Percentiles rank a stretch among this genome's conserved stretches.
These are phyloP conservation scores for Capniomyces stellatus DNA, from an alignment of 371 early-diverging fungal species.

Conservation along the genomic window DNA sequence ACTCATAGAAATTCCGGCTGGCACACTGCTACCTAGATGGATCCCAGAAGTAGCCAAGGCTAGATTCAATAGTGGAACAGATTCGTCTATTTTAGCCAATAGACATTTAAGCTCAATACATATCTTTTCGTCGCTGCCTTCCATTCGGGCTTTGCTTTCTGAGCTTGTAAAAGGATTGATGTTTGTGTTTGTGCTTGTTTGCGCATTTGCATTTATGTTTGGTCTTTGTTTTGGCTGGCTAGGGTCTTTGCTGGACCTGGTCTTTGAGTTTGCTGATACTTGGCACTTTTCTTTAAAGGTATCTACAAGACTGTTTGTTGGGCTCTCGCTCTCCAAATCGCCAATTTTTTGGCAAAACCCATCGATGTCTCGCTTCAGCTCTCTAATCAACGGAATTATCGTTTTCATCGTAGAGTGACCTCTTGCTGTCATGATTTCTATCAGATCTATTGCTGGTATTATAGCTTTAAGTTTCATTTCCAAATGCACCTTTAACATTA, in stretches of 20 bases:
- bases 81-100: conserved; percentile 34
- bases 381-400: conserved; percentile 38
- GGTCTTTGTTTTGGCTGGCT: too few relatives aligned
- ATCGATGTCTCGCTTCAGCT: conserved; percentile 35
- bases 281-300: background rate
- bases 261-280: background rate
- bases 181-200: background rate
- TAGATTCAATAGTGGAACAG: conserved; percentile 46
- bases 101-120: conserved; percentile 24
- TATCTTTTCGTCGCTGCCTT: conserved; percentile 6
- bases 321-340: conserved; percentile 2
- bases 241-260: background rate
- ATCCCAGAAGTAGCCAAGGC: conserved; percentile 33
- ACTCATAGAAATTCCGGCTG: conserved; percentile 23
- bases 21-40: conserved; percentile 19
- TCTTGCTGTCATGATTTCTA: conserved; percentile 41
- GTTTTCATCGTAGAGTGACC: conserved; percentile 41
- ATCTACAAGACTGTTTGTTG: background rate
- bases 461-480: conserved; percentile 25
- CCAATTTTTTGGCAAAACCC: conserved; percentile 23
- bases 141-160: background rate
- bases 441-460: conserved; percentile 49
- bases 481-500: conserved; percentile 11
- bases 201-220: too few relatives aligned
- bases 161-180: background rate